Base-by-base conservation (phyloP, 2,329 filamentous ascomycete genomes). In the Pyrenophora graminea region DNA sequence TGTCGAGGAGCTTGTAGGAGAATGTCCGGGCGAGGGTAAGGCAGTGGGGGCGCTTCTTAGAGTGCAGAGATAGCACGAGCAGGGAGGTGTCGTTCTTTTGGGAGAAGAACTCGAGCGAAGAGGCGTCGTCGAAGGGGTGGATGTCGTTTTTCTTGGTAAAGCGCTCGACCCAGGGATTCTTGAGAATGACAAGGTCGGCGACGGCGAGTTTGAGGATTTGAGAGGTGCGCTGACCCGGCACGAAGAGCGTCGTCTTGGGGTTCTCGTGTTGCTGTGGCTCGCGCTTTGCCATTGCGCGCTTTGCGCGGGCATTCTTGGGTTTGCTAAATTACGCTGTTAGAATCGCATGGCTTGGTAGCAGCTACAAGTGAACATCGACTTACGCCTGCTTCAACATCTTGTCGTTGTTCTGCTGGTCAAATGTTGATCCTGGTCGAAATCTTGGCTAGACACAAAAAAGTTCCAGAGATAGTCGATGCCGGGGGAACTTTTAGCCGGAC, bases 91-190 rank as follows among this genome's bases (percentile, higher is more conserved):
- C 94, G 77, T 99, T 99, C 80, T 97, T 99, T 71, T 92, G 87
- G 57, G 88, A 88, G 80, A 99, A 92, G 80, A 99, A 99, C 76
- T 97, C 91, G 61, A 97, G 83, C 45, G 89, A 93, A 23, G 87
- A 81, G 58, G 89, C 79, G 72, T 95, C 91, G 74, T 97, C 93
- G 75, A 99, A 99, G 2, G 94, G 94, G 75, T 94, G 91, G 66
- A 96, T 88, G 63, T 86, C 82, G 76, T 99, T 99, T 80, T 97
- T 97, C 83, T 97, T 99, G 76, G 86, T 90, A 79, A 99, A 96
- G 63, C 92, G 91, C 75, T 95, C 88, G 59, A 87, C 87, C 55
- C 93, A 82, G 2, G 92, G 91, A 68, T 89, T 86, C 66, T 93
- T 92, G 69, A 99, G 81, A 41, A 90, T 84, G 75, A 91, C 85